Percentiles rank a stretch among this genome's conserved stretches.
These are phyloP conservation scores for Fusarium heterosporum DNA, from an alignment of 2,329 filamentous ascomycete genomes.

Conservation along the genomic window DNA sequence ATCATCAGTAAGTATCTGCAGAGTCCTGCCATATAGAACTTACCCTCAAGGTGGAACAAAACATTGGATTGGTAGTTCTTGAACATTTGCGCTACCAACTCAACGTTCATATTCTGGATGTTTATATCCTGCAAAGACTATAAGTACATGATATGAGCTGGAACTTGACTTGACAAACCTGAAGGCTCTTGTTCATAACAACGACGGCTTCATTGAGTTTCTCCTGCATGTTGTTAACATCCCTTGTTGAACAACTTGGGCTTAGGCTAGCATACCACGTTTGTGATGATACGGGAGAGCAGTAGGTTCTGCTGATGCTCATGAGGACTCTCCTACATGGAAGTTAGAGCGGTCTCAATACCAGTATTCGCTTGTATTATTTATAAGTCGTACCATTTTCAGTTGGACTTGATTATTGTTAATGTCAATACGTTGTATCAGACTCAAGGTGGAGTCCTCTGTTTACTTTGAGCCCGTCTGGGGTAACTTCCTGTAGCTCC, in stretches of 20 bases:
- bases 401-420: neutral
- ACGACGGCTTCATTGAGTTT: slow-evolving; percentile 96
- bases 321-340: slow-evolving; percentile 85
- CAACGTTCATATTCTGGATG: slow-evolving; percentile 98
- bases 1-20: neutral
- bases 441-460: slow-evolving; percentile 25
- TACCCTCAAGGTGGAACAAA: slow-evolving; percentile 96
- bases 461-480: slow-evolving; percentile 37
- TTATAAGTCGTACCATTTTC: slow-evolving; percentile 26
- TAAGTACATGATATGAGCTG: neutral
- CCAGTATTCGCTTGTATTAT: rapidly evolving
- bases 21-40: slow-evolving; percentile 11
- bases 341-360: neutral
- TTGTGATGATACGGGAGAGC: slow-evolving; percentile 94
- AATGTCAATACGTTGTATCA: neutral
- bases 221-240: slow-evolving; percentile 68
- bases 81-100: slow-evolving; percentile 98
- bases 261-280: slow-evolving; percentile 76
- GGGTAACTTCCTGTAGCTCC: slow-evolving; percentile 12
- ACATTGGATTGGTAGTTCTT: slow-evolving; percentile 99
- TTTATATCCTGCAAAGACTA: slow-evolving; percentile 82
- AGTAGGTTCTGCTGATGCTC: slow-evolving; percentile 97
- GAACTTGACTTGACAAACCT: slow-evolving; percentile 62
- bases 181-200: slow-evolving; percentile 91
- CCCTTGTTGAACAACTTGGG: neutral